Base-by-base conservation (phyloP, 2,329 filamentous ascomycete genomes). In the Zymoseptoria crescenta region DNA sequence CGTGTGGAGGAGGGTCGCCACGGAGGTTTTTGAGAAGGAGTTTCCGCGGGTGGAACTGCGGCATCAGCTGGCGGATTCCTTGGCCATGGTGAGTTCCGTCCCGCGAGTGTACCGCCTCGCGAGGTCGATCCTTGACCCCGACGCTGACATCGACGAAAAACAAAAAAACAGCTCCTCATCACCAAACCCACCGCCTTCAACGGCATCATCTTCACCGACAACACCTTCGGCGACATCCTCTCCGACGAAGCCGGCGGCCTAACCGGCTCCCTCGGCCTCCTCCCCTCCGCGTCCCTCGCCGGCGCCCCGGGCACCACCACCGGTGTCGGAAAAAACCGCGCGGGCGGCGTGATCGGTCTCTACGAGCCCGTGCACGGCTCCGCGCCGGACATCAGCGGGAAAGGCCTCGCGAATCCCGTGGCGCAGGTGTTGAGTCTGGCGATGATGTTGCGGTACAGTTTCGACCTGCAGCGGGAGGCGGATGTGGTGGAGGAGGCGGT, bases 401-500 rank as follows among this genome's bases (percentile, higher is more conserved):
- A 70, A 53, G 70, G 70, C 2, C 58, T 68, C 8, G 69, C 69
- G 10, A 73, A 73, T 59, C 70, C 70, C 0, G 63, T 68, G 4
- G 70, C 68, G 8, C 68, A 71, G 53, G 65, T 73, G 24, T 49
- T 73, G 55, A 69, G 66, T 59, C 56, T 70, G 54, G 68, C 68
- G 5, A 71, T 73, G 70, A 72, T 73, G 70, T 54, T 73, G 63
- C 59, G 74, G 65, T 67, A 74, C 41, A 69, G 67, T 16, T 70
- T 70, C 63, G 69, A 69, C 45, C 69, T 70, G 69, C 61, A 70
- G 21, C 59, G 59, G 8, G 68, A 71, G 49, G 69, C 69, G 3
- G 65, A 70, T 21, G 53, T 84, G 0, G 80, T 82, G 0, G 79
- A 84, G 64, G 74, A 78, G 28, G 76, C 81, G 0, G 81, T 82